Conservation (phyloP, 2,329 filamentous ascomycete genomes). For the Simplicillium aogashimaense region DNA sequence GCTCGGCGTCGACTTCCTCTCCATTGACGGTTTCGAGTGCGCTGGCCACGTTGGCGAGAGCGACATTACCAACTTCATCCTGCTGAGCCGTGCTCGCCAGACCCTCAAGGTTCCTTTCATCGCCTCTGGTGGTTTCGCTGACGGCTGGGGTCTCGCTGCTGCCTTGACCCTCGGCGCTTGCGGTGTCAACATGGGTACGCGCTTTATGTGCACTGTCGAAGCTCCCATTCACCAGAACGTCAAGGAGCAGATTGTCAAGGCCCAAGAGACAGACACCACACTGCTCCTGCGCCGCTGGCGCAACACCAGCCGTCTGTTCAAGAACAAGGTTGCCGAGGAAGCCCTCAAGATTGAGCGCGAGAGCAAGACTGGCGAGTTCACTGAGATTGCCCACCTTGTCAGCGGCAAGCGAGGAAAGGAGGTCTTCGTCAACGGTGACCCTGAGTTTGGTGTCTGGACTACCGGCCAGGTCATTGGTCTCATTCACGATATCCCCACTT, state of each 20-base stretch:
- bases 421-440: constrained; percentile 87
- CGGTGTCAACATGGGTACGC: constrained; percentile 96
- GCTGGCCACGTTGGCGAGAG: constrained; percentile 81
- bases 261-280: constrained; percentile 84
- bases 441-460: constrained; percentile 91
- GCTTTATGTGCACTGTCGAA: constrained; percentile 95
- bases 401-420: constrained; percentile 84
- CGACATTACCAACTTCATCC: constrained; percentile 83
- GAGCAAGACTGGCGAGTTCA: constrained; percentile 77
- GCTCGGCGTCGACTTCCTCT: constrained; percentile 91
- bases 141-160: constrained; percentile 86
- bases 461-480: constrained; percentile 90
- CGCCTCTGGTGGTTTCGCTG: constrained; percentile 89
- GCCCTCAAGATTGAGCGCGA: constrained; percentile 76
- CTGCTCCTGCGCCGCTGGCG: constrained; percentile 83
- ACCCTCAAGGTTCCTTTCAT: constrained; percentile 82
- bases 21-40: constrained; percentile 96
- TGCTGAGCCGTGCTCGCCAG: constrained; percentile 78
- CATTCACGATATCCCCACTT: constrained; percentile 76
- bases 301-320: constrained; percentile 83
- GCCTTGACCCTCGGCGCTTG: constrained; percentile 83
- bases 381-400: constrained; percentile 77
- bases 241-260: constrained; percentile 83
- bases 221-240: constrained; percentile 87
- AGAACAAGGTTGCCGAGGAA: constrained; percentile 77